phyloP scores from a whole-genome alignment of 805 yeast species.

The Metschnikowia lachancei region DNA sequence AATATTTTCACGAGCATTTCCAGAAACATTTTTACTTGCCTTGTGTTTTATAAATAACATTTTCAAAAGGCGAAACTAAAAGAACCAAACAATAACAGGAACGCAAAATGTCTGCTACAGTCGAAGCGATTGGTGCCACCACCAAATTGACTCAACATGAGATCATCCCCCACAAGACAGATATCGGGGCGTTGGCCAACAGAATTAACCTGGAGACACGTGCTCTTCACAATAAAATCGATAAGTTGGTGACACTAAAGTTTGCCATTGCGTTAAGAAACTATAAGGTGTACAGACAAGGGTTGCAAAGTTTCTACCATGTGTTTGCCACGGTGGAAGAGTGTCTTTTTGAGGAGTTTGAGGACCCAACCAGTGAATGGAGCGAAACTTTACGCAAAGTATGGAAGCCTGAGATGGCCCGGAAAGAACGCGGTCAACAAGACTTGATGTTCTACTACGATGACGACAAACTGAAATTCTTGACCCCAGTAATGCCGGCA shows the following conservation, averaged over 20 bases:
- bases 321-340: constrained; percentile 64
- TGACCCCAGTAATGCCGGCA: constrained; percentile 53
- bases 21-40: no score
- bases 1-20: no score
- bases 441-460: constrained; percentile 70
- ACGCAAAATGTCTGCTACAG: background rate
- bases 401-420: constrained; percentile 69
- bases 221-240: constrained; percentile 62
- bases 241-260: constrained; percentile 65
- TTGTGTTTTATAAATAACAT: no score
- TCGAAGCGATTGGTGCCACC: constrained; percentile 20
- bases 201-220: constrained; percentile 72
- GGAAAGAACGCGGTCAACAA: constrained; percentile 53
- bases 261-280: constrained; percentile 75
- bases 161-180: constrained; percentile 73
- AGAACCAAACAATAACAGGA: no score
- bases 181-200: constrained; percentile 79
- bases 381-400: constrained; percentile 52
- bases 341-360: constrained; percentile 46
- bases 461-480: constrained; percentile 53
- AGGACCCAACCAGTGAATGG: constrained; percentile 30
- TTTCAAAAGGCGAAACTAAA: no score
- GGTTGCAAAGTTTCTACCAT: constrained; percentile 70
- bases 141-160: constrained; percentile 43
- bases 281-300: constrained; percentile 75